These are phyloP conservation scores for Xylaria multiplex DNA, from an alignment of 2,329 filamentous ascomycete species.

Conservation along the genomic window DNA sequence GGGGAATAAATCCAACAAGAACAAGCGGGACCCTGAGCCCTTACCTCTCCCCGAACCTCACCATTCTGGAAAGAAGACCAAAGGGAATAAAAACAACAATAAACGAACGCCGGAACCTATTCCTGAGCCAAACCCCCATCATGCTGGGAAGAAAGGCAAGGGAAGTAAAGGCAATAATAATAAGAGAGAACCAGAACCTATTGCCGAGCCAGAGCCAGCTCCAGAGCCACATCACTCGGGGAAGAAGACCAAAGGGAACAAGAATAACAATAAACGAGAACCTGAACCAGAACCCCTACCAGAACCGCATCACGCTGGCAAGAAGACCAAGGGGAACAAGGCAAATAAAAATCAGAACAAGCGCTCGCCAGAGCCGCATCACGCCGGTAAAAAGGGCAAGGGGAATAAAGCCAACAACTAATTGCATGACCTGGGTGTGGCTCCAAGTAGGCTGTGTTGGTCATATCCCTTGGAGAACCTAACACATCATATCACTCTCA, in stretches of 20 bases:
- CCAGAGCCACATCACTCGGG: neutral
- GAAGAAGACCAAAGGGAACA: neutral
- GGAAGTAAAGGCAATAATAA: neutral
- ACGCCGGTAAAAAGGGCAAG: neutral
- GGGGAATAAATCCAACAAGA: conserved; percentile 3
- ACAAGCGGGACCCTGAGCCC: conserved; percentile 14
- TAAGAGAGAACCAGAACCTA: neutral
- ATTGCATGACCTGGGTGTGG: too few relatives aligned
- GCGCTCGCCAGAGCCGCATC: neutral
- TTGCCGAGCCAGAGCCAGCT: neutral
- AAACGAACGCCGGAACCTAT: conserved; percentile 15
- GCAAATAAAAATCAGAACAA: neutral
- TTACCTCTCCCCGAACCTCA: conserved; percentile 1
- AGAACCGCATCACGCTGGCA: neutral
- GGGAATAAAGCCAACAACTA: neutral
- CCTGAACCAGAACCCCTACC: neutral
- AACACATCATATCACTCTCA: too few relatives aligned
- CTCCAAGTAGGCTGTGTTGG: too few relatives aligned
- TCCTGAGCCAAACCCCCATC: conserved; percentile 9
- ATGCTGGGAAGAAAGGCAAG: neutral
- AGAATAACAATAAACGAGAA: neutral
- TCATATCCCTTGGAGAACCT: too few relatives aligned
- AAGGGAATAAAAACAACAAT: conserved; percentile 15
- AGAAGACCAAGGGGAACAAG: neutral
- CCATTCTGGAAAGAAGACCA: neutral